A percentile compares a stretch with the other conserved stretches of the same genome.
phyloP scores from a whole-genome alignment of 2,329 filamentous ascomycete species.

The Fusarium sp. region DNA sequence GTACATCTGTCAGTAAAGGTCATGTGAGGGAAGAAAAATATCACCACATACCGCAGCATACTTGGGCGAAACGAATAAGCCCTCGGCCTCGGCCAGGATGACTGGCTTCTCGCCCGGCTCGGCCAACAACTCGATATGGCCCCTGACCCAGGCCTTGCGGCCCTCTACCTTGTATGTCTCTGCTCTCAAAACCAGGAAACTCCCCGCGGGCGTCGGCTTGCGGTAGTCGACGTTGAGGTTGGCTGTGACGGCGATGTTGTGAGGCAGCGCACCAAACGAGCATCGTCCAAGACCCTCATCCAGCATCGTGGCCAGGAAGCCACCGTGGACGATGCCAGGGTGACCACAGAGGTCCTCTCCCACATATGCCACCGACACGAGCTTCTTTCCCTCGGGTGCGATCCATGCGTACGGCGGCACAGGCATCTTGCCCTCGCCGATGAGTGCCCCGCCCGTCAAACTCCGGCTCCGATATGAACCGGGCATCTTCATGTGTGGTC shows the following conservation, averaged over 20 bases:
- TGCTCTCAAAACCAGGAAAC: conserved; percentile 81
- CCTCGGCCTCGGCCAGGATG: conserved; percentile 83
- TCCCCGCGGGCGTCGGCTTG: conserved; percentile 78
- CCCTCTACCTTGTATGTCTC: conserved; percentile 88
- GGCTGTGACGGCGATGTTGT: conserved; percentile 87
- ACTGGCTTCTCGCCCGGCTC: conserved; percentile 68
- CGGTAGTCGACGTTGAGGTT: conserved; percentile 86
- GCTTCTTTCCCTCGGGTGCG: conserved; percentile 74
- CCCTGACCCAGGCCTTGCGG: conserved; percentile 93
- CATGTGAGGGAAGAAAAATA: neutral
- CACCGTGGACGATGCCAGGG: conserved; percentile 90
- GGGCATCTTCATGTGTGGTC: conserved; percentile 90
- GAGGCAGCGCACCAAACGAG: conserved; percentile 88
- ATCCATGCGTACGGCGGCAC: conserved; percentile 85
- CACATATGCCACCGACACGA: conserved; percentile 80
- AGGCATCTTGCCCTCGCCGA: conserved; percentile 78
- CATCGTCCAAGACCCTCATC: conserved; percentile 91
- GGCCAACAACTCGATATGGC: conserved; percentile 82
- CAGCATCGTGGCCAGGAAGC: conserved; percentile 88
- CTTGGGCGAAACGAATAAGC: conserved; percentile 89
- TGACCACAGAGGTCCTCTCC: conserved; percentile 88
- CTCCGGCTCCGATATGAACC: conserved; percentile 74
- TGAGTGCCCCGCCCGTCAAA: conserved; percentile 83
- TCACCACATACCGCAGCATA: conserved; percentile 74
- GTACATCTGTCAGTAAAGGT: neutral